These are phyloP conservation scores for Tricholoma terreum DNA, from an alignment of 768 basidiomycete genomes.

Conservation along the genomic window DNA sequence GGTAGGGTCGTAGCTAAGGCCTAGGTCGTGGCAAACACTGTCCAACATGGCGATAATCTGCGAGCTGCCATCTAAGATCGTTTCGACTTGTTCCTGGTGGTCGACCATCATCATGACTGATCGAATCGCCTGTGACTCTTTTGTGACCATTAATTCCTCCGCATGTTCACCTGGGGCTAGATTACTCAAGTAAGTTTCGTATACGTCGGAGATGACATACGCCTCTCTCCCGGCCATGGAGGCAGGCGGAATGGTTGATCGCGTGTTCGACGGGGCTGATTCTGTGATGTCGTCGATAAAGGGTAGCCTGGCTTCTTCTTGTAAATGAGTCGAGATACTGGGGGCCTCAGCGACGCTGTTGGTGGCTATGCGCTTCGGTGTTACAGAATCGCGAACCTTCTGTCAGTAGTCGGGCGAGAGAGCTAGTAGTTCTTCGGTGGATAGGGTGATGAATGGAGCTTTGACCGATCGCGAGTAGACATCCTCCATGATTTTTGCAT, in stretches of 20 bases:
- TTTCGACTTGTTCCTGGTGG: constrained; percentile 15
- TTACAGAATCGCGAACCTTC: too few relatives aligned
- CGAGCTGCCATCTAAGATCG: constrained; percentile 23
- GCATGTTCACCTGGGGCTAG: not conserved
- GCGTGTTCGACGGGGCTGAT: too few relatives aligned
- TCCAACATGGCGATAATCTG: constrained; percentile 24
- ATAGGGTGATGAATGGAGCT: too few relatives aligned
- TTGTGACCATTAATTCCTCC: constrained; percentile 15
- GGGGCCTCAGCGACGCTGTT: too few relatives aligned
- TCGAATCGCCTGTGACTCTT: constrained; percentile 19
- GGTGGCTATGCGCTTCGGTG: too few relatives aligned
- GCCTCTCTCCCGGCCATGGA: too few relatives aligned
- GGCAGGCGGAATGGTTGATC: too few relatives aligned
- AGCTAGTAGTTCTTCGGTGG: too few relatives aligned
- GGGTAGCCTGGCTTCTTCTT: not conserved
- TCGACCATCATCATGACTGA: constrained; percentile 18
- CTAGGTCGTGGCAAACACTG: constrained; percentile 15
- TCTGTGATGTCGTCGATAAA: not conserved
- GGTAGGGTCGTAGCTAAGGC: constrained; percentile 15
- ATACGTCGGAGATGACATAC: not conserved
- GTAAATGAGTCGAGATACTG: too few relatives aligned
- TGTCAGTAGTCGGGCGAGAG: too few relatives aligned
- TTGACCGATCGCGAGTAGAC: too few relatives aligned
- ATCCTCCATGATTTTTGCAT: too few relatives aligned
- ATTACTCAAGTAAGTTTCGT: not conserved